A percentile compares a stretch with the other conserved stretches of the same genome.
Conservation (phyloP, 1,284 basidiomycete genomes). For the Neonothopanus nambi region DNA sequence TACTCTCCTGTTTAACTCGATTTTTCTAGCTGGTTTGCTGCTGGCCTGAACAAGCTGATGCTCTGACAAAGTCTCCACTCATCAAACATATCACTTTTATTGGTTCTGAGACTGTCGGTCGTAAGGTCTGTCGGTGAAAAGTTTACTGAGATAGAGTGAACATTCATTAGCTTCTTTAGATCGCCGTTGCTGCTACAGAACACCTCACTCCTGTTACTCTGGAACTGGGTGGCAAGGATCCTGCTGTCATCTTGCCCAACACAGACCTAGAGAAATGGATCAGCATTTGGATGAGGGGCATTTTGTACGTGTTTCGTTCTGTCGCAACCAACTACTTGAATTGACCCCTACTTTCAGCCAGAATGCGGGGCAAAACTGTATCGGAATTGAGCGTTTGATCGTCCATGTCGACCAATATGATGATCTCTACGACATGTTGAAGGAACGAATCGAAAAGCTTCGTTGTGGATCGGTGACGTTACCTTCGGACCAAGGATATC, state of each 20-base stretch:
- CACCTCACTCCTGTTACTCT: conserved; percentile 88
- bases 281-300: conserved; percentile 81
- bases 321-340: not conserved
- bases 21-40: conserved; percentile 73
- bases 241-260: conserved; percentile 72
- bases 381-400: conserved; percentile 91
- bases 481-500: conserved; percentile 61
- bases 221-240: conserved; percentile 88
- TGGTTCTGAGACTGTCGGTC: conserved; percentile 89
- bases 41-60: conserved; percentile 84
- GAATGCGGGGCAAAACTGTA: conserved; percentile 95
- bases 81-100: conserved; percentile 91
- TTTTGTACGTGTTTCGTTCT: conserved; percentile 65
- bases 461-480: conserved; percentile 72
- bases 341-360: conserved; percentile 51
- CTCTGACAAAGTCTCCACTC: conserved; percentile 75
- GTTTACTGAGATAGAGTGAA: not conserved
- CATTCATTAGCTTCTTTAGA: conserved; percentile 32
- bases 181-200: conserved; percentile 80
- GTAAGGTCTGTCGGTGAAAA: conserved; percentile 55
- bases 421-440: conserved; percentile 66
- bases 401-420: conserved; percentile 80
- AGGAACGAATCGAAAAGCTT: conserved; percentile 63
- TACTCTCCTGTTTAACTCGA: conserved; percentile 22
- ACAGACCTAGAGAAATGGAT: conserved; percentile 72